Percentiles rank a stretch among this genome's conserved stretches.
Conservation (phyloP, 163 green algal genomes). For the Chloroidium sp. region DNA sequence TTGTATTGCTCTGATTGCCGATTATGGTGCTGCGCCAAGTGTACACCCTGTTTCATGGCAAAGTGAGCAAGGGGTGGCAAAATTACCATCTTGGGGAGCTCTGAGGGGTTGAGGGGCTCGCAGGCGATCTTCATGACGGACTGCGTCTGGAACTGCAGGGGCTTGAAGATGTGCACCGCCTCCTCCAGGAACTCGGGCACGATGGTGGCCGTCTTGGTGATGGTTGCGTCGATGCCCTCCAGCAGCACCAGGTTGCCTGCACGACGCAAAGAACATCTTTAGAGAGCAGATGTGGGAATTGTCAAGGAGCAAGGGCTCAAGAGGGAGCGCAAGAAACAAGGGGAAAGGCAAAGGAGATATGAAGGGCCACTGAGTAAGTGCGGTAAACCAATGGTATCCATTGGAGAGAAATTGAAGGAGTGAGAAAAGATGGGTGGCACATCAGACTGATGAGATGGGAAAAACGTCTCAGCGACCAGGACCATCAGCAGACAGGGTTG, state of each 20-base stretch:
- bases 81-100: slow-evolving; percentile 92
- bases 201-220: slow-evolving; percentile 91
- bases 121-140: slow-evolving; percentile 90
- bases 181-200: slow-evolving; percentile 65
- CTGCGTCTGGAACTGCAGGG: slow-evolving; percentile 67
- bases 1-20: too few species aligned
- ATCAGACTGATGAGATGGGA: too few species aligned
- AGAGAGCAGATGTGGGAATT: slow-evolving; percentile 3
- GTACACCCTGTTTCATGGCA: too few species aligned
- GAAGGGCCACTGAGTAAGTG: too few species aligned
- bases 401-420: too few species aligned
- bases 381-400: too few species aligned
- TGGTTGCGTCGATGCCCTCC: slow-evolving; percentile 86
- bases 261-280: background rate
- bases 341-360: too few species aligned
- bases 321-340: too few species aligned
- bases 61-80: background rate
- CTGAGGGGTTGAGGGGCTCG: slow-evolving; percentile 91
- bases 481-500: too few species aligned
- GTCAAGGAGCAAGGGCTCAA: background rate
- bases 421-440: too few species aligned
- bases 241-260: slow-evolving; percentile 87
- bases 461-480: too few species aligned
- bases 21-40: too few species aligned
- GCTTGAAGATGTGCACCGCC: slow-evolving; percentile 81